Evolutionary conservation across 441 rosid species (phyloP).

Genomic region (California macrophylla): DNA sequence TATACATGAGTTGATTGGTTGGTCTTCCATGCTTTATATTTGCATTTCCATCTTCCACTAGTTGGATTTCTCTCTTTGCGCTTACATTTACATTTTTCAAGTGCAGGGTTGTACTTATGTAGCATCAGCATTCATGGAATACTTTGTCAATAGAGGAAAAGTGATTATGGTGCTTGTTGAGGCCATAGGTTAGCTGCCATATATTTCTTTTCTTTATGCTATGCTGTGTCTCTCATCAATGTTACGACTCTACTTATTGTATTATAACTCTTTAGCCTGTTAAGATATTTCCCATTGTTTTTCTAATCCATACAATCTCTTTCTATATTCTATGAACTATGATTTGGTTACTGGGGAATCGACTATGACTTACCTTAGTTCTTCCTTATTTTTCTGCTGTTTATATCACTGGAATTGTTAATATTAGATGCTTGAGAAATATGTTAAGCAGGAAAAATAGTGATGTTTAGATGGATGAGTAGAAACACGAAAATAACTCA

Average conservation of each 20-base stretch:
- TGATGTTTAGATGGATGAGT: neutral
- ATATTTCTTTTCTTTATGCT: neutral
- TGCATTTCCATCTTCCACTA: neutral
- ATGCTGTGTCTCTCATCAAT: neutral
- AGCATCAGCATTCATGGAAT: conserved; percentile 43
- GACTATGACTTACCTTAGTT: neutral
- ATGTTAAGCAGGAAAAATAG: neutral
- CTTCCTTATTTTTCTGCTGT: neutral
- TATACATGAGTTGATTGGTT: neutral
- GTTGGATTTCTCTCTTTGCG: neutral
- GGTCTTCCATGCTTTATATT: neutral
- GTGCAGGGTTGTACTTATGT: conserved; percentile 75
- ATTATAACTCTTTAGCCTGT: neutral
- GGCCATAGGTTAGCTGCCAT: conserved; percentile 58
- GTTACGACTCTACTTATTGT: neutral
- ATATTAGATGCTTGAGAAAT: neutral
- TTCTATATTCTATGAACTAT: neutral
- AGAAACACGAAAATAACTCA: neutral
- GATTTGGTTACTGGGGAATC: neutral
- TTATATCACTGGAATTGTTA: neutral
- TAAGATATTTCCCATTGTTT: neutral
- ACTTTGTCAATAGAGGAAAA: conserved; percentile 44
- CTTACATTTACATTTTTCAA: conserved; percentile 3
- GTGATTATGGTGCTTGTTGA: conserved; percentile 73
- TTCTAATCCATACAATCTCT: neutral